These are phyloP conservation scores for Aureobasidium sp. DNA, from an alignment of 2,329 filamentous ascomycete genomes.

Conservation along the genomic window DNA sequence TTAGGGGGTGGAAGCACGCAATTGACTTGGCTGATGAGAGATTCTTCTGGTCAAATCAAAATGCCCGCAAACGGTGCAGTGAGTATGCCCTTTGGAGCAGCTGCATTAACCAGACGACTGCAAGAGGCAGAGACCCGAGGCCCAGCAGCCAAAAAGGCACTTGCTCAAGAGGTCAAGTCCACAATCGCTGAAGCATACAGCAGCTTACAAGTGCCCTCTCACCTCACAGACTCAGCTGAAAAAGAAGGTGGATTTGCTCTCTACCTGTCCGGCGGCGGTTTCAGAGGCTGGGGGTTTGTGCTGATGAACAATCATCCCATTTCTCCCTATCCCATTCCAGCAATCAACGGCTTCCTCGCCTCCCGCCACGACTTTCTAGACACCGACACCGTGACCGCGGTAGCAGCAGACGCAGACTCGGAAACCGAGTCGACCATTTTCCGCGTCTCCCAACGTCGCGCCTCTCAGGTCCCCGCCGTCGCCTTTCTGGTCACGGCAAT, in stretches of 20 bases:
- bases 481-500: constrained; percentile 72
- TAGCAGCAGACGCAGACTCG: constrained; percentile 23
- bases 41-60: constrained; percentile 44
- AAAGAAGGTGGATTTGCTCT: constrained; percentile 54
- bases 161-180: constrained; percentile 37
- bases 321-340: constrained; percentile 73
- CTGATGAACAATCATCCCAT: constrained; percentile 71
- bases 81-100: constrained; percentile 64
- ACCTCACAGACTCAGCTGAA: constrained; percentile 40
- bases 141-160: constrained; percentile 32
- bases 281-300: constrained; percentile 84
- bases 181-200: constrained; percentile 42
- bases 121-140: constrained; percentile 37
- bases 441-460: constrained; percentile 72
- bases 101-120: constrained; percentile 54
- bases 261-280: constrained; percentile 84
- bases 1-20: constrained; percentile 71
- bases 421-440: constrained; percentile 41
- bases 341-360: constrained; percentile 72
- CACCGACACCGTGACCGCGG: constrained; percentile 39
- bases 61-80: constrained; percentile 51
- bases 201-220: constrained; percentile 49
- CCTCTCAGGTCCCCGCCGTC: constrained; percentile 77
- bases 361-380: constrained; percentile 54
- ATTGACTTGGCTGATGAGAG: constrained; percentile 55